Base-by-base conservation (phyloP, 805 yeast species). In the Myxozyma vanderwaltii region DNA sequence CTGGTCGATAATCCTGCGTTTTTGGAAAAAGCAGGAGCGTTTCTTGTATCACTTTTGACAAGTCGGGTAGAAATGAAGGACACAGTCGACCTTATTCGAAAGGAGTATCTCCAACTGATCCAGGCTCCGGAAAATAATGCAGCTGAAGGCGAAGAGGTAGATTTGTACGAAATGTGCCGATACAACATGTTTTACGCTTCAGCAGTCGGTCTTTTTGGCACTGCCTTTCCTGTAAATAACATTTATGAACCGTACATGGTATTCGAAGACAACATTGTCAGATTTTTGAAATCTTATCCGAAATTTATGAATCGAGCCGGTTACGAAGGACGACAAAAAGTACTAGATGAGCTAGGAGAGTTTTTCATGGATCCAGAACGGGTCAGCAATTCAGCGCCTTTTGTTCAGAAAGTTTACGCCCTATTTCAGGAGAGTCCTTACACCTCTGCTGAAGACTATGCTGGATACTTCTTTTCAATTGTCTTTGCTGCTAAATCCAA, bases 401-500 rank as follows among this genome's bases (percentile, higher is more conserved):
- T 45, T 23, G 35, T 59, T 8, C 51, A 39, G 26, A 43, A 40
- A 19, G 29, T 54, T 31, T 31, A 35, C 40, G 41, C 44, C 13
- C 23, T 26, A 1, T 59, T 53, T 41, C 39, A 33, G 26, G 41
- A 23, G 8, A 2, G 29, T 4, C 35, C 33, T 4, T 44, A 46
- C 36, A 41, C 40, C n/a, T 13, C 41, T n/a, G 29, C 55, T 3
- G 57, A 29, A 1, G 65, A 62, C 33, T 21, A 38, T 13, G 58
- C 58, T 7, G 59, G 60, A 1, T 60, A 56, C 29, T 45, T 56
- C 15, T 58, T 62, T 24, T 48, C 62, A 27, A 56, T 62, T 13
- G 35, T 59, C 10, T 59, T 62, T 38, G 65, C 64, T 10, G 56
- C 52, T 21, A 38, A 53, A 24, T 58, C 62, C 15, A 58, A 58